Base-by-base conservation (phyloP, 352 stramenopile species). In the Phytophthora colocasiae region DNA sequence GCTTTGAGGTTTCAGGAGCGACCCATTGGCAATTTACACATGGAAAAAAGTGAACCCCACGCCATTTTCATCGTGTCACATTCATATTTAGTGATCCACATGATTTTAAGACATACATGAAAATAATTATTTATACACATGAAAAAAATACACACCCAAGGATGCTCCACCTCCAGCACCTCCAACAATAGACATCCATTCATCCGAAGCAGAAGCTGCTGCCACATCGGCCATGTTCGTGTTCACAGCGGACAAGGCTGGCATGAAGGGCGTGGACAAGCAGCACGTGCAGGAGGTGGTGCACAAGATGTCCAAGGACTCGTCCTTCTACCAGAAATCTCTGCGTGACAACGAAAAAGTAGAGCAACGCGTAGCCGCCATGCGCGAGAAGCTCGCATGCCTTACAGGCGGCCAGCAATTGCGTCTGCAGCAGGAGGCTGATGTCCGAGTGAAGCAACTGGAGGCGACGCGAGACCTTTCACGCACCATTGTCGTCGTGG, bases 221-320 rank as follows among this genome's bases (percentile, higher is more conserved):
- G 43, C 53, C 41, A 54, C 71, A 26, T 66, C 60, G 4, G 69
- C 84, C 24, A 78, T 97, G 70, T 94, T 93, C 64, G 87, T 94
- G 46, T 95, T 96, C 65, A 91, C 90, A 27, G 85, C 75, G 7
- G 72, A 85, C 36, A 97, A 97, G 58, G 92, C 92, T 15, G 92
- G 92, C 5, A 98, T 98, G 90, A 79, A 85, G 26, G 74, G 83
- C 34, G 83, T 97, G 40, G 81, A 99, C 81, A 94, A 95, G 40
- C 74, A 83, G 27, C 86, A 89, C 58, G 94, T 99, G 45, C 91
- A 98, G 75, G 78, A 93, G 56, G 93, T 98, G 19, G 93, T 99
- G 62, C 86, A 98, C 56, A 83, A 97, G 51, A 95, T 98, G 77
- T 98, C 91, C 40, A 98, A 97, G 66, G 89, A 98, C 79, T 98